These are phyloP conservation scores for Polyplosphaeria fusca DNA, from an alignment of 495 filamentous ascomycete species.

Conservation along the genomic window DNA sequence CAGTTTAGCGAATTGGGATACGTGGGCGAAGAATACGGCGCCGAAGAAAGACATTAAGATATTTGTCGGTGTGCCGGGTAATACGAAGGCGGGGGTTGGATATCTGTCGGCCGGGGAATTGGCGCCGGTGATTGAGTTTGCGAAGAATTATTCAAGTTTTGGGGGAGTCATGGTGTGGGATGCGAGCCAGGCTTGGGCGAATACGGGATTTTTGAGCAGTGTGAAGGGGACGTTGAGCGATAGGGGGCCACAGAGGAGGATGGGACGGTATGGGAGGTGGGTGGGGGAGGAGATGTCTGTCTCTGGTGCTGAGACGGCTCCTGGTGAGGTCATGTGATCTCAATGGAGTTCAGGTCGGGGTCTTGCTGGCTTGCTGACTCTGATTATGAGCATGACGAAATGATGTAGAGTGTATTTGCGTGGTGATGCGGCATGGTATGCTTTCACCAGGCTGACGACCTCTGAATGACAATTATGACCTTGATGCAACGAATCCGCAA, in stretches of 20 bases:
- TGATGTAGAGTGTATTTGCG: too few species aligned
- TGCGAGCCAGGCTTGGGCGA: constrained; percentile 22
- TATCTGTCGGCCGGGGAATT: constrained; percentile 39
- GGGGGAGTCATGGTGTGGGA: constrained; percentile 34
- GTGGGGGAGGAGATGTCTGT: not conserved
- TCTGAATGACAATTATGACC: too few species aligned
- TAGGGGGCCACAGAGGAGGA: not conserved
- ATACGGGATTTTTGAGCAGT: constrained; percentile 10
- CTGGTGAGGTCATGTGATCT: too few species aligned
- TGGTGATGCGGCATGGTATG: too few species aligned
- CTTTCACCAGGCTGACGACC: too few species aligned
- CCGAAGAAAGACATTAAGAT: not conserved
- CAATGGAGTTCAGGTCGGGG: too few species aligned
- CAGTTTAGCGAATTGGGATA: not conserved
- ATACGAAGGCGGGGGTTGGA: not conserved
- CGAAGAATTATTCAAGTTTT: constrained; percentile 12
- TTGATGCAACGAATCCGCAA: too few species aligned
- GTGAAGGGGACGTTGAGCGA: not conserved
- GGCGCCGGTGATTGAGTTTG: constrained; percentile 16
- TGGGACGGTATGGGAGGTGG: not conserved
- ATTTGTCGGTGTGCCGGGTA: not conserved
- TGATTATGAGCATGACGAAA: too few species aligned
- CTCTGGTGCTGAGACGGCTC: too few species aligned
- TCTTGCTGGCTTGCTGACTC: too few species aligned
- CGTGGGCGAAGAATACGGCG: not conserved